phyloP scores from a whole-genome alignment of 164 flowering plant genomes.

The Vitis rotundifolia region DNA sequence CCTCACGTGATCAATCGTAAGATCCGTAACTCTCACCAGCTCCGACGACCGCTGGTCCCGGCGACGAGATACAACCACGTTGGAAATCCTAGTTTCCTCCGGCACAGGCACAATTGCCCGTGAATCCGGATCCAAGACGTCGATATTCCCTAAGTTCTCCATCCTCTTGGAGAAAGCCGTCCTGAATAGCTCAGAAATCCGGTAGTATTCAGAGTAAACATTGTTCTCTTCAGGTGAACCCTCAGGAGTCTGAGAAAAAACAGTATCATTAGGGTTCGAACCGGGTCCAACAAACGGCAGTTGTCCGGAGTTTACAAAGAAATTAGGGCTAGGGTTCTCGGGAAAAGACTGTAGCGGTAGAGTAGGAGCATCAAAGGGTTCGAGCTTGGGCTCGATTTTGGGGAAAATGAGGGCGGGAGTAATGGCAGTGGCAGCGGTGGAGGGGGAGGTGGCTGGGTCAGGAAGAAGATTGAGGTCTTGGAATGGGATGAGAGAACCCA shows the following conservation, averaged over 20 bases:
- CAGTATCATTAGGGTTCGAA: too few species aligned
- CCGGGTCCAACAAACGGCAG: too few species aligned
- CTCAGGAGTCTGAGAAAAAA: not conserved
- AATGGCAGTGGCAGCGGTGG: constrained; percentile 10
- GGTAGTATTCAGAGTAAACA: constrained; percentile 53
- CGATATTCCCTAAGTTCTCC: constrained; percentile 16
- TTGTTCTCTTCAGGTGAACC: constrained; percentile 18
- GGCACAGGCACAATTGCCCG: constrained; percentile 51
- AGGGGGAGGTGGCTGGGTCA: not conserved
- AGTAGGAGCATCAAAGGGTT: constrained; percentile 30
- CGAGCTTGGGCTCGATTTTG: constrained; percentile 57
- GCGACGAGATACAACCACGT: constrained; percentile 6
- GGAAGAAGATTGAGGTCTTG: constrained; percentile 28
- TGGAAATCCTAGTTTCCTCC: constrained; percentile 12
- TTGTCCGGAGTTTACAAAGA: too few species aligned
- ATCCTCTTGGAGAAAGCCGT: constrained; percentile 50
- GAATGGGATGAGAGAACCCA: constrained; percentile 27
- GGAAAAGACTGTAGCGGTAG: not conserved
- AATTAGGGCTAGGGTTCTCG: not conserved
- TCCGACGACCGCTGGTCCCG: constrained; percentile 47
- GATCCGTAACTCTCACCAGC: constrained; percentile 62
- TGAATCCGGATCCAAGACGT: constrained; percentile 28
- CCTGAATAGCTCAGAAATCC: constrained; percentile 59
- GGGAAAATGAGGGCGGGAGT: constrained; percentile 23
- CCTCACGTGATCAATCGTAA: constrained; percentile 44